A percentile compares a stretch with the other conserved stretches of the same genome.
These are phyloP conservation scores for Plantago lanceolata DNA, from an alignment of 305 asterid species.

Conservation along the genomic window DNA sequence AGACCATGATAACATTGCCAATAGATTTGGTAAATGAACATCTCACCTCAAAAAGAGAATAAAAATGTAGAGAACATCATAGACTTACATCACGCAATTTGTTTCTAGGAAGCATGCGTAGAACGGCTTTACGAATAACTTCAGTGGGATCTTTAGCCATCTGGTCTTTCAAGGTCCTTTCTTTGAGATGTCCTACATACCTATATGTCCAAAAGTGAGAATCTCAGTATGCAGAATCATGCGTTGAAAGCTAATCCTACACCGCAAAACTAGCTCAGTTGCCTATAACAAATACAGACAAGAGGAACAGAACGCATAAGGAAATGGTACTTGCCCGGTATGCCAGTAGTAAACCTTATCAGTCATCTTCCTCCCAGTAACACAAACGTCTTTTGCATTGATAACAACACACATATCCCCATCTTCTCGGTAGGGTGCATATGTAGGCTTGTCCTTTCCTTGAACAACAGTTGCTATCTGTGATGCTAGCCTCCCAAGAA, in stretches of 20 bases:
- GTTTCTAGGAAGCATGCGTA: slow-evolving; percentile 96
- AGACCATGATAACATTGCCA: neutral
- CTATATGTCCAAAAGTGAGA: slow-evolving; percentile 28
- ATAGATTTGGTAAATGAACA: neutral
- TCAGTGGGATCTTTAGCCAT: slow-evolving; percentile 94
- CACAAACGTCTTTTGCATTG: slow-evolving; percentile 77
- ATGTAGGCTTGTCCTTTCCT: slow-evolving; percentile 94
- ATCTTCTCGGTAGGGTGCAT: slow-evolving; percentile 63
- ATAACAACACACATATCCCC: slow-evolving; percentile 88
- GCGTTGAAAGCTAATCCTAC: too few species aligned
- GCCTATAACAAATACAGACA: neutral
- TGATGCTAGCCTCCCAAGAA: slow-evolving; percentile 87
- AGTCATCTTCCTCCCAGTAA: slow-evolving; percentile 87
- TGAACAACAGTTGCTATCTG: slow-evolving; percentile 84
- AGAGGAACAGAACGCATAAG: neutral
- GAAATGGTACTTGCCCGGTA: slow-evolving; percentile 56
- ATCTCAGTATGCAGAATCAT: slow-evolving; percentile 9
- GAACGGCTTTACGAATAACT: slow-evolving; percentile 90
- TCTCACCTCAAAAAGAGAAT: neutral
- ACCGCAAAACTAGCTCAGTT: neutral
- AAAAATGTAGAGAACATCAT: slow-evolving; percentile 17
- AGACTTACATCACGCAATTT: slow-evolving; percentile 85
- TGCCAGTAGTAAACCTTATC: slow-evolving; percentile 90
- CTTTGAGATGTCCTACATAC: slow-evolving; percentile 85
- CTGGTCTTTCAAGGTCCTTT: slow-evolving; percentile 92